Evolutionary conservation across 441 rosid species (phyloP).

Genomic region (Gossypium schwendimanii): DNA sequence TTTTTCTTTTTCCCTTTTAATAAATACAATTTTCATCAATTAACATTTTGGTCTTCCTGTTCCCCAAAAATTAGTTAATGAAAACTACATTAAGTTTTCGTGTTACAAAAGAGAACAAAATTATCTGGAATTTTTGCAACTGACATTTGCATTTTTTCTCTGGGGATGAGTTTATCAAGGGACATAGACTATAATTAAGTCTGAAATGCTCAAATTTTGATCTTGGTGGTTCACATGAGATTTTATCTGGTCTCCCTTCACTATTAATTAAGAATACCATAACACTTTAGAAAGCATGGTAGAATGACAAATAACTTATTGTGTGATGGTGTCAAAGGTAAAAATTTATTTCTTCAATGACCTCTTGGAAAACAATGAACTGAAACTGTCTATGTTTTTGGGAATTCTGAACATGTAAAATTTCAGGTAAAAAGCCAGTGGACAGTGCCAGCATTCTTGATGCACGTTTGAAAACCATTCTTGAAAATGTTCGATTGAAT

Average conservation of each 20-base stretch:
- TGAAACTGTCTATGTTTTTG: background rate
- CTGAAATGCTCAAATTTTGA: background rate
- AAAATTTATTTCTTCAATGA: background rate
- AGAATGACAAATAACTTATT: background rate
- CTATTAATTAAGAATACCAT: background rate
- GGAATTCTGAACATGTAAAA: constrained; percentile 10
- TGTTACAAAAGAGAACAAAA: background rate
- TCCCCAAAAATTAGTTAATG: background rate
- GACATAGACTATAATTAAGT: constrained; percentile 1
- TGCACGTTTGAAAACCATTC: constrained; percentile 52
- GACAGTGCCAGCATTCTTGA: constrained; percentile 48
- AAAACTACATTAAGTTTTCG: background rate
- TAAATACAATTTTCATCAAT: background rate
- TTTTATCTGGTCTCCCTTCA: background rate
- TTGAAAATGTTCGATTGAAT: constrained; percentile 76
- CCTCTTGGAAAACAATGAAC: background rate
- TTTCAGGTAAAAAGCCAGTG: constrained; percentile 40
- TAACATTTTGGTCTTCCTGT: background rate
- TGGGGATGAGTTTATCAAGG: background rate
- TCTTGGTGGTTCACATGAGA: background rate
- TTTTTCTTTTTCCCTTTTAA: background rate
- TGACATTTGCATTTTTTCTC: background rate
- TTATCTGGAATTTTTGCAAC: background rate
- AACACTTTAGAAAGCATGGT: background rate
- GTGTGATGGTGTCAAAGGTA: background rate